These are phyloP conservation scores for Tritrichomonas musculus DNA, from an alignment of 208 protist genomes.

Conservation along the genomic window DNA sequence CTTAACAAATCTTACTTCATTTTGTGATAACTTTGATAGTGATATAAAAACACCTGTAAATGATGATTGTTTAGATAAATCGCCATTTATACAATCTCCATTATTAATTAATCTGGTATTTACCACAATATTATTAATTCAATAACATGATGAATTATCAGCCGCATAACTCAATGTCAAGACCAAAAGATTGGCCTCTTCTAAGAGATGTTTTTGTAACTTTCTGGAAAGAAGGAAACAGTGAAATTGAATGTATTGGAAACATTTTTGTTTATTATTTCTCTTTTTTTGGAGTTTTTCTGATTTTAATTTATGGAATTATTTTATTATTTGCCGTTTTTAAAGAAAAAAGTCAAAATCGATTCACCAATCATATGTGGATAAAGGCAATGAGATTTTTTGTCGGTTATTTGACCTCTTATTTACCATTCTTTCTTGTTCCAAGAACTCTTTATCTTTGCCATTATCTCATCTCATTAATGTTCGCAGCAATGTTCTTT, in stretches of 20 bases:
- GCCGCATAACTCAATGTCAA: not conserved
- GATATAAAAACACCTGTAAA: too few species aligned
- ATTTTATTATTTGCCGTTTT: too few species aligned
- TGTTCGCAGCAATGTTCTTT: not conserved
- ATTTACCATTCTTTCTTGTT: not conserved
- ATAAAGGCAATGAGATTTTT: not conserved
- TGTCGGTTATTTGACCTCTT: not conserved
- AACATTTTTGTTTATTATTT: conserved; percentile 10
- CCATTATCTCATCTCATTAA: not conserved
- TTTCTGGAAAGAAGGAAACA: not conserved
- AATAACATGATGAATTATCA: not conserved
- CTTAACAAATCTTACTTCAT: not conserved
- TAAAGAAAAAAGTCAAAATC: too few species aligned
- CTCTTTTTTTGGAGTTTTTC: not conserved
- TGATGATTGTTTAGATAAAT: not conserved
- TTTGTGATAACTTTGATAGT: too few species aligned
- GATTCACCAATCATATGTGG: too few species aligned
- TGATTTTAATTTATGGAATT: too few species aligned
- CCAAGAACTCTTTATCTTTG: not conserved
- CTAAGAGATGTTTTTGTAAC: not conserved
- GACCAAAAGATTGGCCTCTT: not conserved
- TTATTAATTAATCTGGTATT: not conserved
- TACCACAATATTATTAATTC: not conserved
- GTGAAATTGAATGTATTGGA: not conserved
- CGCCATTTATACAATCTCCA: not conserved